Evolutionary conservation across 345 rosid species (phyloP).

Genomic region (Pistacia atlantica): DNA sequence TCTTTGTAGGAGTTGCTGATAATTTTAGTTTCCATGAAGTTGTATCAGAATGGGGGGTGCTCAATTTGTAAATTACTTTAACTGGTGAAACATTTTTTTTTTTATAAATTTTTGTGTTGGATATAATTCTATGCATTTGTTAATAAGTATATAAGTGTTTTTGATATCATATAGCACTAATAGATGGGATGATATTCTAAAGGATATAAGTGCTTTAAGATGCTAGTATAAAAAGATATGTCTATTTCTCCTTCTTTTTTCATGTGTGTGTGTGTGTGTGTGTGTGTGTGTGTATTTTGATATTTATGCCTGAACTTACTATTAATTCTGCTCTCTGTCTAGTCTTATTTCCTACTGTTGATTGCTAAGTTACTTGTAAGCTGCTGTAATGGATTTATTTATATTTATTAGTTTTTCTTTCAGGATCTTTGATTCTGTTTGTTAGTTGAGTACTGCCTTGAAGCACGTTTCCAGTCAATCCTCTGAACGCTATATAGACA

Average conservation of each 20-base stretch:
- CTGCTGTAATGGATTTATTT: not conserved
- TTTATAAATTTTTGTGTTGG: not conserved
- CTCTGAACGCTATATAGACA: not conserved
- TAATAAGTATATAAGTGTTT: not conserved
- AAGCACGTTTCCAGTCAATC: not conserved
- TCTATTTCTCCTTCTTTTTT: not conserved
- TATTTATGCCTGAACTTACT: not conserved
- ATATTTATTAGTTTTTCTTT: not conserved
- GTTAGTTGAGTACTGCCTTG: not conserved
- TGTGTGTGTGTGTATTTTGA: not conserved
- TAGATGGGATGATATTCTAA: not conserved
- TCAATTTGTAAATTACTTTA: conserved; percentile 3
- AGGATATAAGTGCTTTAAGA: not conserved
- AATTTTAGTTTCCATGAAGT: not conserved
- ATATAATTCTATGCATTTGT: not conserved
- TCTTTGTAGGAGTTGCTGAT: not conserved
- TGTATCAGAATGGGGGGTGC: not conserved
- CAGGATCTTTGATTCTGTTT: not conserved
- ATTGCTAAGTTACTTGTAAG: not conserved
- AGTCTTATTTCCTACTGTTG: not conserved
- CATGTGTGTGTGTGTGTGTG: not conserved
- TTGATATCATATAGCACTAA: not conserved
- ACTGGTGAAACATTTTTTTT: not conserved
- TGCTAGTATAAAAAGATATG: not conserved
- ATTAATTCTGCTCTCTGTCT: not conserved